Base-by-base conservation (phyloP, 2,329 filamentous ascomycete species). In the Trichoderma lentiforme region DNA sequence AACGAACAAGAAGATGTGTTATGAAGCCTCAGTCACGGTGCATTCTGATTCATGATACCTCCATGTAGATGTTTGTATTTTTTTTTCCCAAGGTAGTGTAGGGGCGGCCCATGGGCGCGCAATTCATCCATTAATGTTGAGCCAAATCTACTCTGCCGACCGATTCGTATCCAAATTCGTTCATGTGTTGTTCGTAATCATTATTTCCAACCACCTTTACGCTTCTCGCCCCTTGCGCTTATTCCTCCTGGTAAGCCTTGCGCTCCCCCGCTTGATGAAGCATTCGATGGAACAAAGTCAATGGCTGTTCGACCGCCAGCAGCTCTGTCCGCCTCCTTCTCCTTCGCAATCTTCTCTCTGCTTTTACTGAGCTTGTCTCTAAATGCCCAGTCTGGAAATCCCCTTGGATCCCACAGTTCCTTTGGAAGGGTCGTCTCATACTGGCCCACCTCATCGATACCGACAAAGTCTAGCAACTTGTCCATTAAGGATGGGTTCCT, bases 401-500 rank as follows among this genome's bases (percentile, higher is more conserved):
- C 83, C 2, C 78, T 78, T 1, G 89, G 88, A 74, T 91, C 83
- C 88, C 89, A 92, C 6, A 90, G 74, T 3, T 87, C 85, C 2
- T 80, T 76, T 1, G 85, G 77, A 60, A 92, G 77, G 2, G 90
- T 90, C 7, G 90, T 93, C 36, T 84, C 84, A 79, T 95, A 94
- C 81, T 93, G 90, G 28, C 85, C 86, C 64, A 83, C 82, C 43
- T 81, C 79, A 57, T 79, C 78, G 61, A 85, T 76, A 26, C 80
- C 83, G 9, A 91, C 90, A 82, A 93, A 95, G 28, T 84, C 86
- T 83, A 94, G 86, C 70, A 95, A 84, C 81, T 93, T 94, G 74
- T 92, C 89, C 80, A 90, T 88, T 68, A 95, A 83, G 56, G 87
- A 88, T 3, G 93, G 93, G 78, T 95, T 95, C 66, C 88, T 88